Conservation (phyloP, 2,329 filamentous ascomycete genomes). For the Cercospora berteroae region DNA sequence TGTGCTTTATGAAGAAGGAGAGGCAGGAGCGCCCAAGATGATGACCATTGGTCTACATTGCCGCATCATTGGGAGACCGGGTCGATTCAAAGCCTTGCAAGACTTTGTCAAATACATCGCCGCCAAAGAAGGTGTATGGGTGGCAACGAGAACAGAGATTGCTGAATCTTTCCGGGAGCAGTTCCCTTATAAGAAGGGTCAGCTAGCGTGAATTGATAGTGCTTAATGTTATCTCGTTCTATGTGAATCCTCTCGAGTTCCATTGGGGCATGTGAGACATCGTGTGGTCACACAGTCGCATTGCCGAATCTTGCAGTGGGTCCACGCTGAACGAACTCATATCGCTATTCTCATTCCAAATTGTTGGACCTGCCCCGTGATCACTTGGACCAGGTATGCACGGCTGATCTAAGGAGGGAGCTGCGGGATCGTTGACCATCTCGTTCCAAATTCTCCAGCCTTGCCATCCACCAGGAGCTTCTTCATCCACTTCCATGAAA, state of each 20-base stretch:
- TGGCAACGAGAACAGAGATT: conserved; percentile 54
- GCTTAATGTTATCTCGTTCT: background rate
- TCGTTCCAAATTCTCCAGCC: background rate
- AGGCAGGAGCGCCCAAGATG: conserved; percentile 54
- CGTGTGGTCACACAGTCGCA: background rate
- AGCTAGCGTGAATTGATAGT: conserved; percentile 17
- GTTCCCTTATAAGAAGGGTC: conserved; percentile 47
- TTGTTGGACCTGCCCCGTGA: background rate
- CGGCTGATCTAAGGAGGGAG: background rate
- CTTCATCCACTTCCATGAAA: background rate
- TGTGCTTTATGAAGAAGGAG: conserved; percentile 54
- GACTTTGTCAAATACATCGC: conserved; percentile 56
- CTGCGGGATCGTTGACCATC: background rate
- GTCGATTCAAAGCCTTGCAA: conserved; percentile 51
- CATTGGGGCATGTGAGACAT: background rate
- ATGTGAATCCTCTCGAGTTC: background rate
- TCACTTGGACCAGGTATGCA: background rate
- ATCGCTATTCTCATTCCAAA: background rate
- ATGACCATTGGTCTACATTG: conserved; percentile 59
- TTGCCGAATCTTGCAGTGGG: background rate
- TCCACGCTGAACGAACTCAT: background rate
- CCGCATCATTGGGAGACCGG: conserved; percentile 54
- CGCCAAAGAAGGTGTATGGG: conserved; percentile 55
- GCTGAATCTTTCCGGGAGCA: conserved; percentile 50
- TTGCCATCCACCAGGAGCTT: background rate